Evolutionary conservation across 1,139 yeast species (phyloP).

Genomic region (Geotrichum australiense): DNA sequence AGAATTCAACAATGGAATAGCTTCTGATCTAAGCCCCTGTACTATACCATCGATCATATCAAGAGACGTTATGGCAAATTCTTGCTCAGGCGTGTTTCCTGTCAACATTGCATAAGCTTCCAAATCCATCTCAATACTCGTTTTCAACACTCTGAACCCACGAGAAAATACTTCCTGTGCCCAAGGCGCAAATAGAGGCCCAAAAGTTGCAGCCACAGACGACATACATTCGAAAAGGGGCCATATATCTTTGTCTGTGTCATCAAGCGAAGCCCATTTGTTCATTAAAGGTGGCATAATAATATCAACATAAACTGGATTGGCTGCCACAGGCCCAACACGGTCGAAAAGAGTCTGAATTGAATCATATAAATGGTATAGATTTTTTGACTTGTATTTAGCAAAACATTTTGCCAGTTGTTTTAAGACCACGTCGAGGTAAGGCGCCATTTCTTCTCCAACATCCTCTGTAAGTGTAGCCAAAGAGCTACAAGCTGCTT

Average conservation of each 20-base stretch:
- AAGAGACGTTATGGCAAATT: slow-evolving; percentile 79
- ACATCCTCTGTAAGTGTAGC: slow-evolving; percentile 77
- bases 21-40: slow-evolving; percentile 72
- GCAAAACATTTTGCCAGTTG: slow-evolving; percentile 71
- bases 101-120: slow-evolving; percentile 31
- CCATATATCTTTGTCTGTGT: slow-evolving; percentile 80
- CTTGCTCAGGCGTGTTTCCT: slow-evolving; percentile 66
- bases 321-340: slow-evolving; percentile 41
- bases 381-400: slow-evolving; percentile 72
- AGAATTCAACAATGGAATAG: slow-evolving; percentile 42
- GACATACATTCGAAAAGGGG: slow-evolving; percentile 91
- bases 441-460: slow-evolving; percentile 51
- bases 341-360: slow-evolving; percentile 88
- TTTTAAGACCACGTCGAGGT: slow-evolving; percentile 58
- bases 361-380: slow-evolving; percentile 79
- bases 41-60: slow-evolving; percentile 88
- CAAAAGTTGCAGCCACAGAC: slow-evolving; percentile 79
- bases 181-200: slow-evolving; percentile 79
- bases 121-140: slow-evolving; percentile 57
- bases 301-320: slow-evolving; percentile 47
- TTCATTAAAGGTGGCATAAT: slow-evolving; percentile 74
- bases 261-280: slow-evolving; percentile 70
- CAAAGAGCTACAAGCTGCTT: slow-evolving; percentile 84
- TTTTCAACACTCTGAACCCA: slow-evolving; percentile 60
- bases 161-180: slow-evolving; percentile 86